Evolutionary conservation across 495 filamentous ascomycete genomes (phyloP).

Genomic region (Lentithecium fluviatile): DNA sequence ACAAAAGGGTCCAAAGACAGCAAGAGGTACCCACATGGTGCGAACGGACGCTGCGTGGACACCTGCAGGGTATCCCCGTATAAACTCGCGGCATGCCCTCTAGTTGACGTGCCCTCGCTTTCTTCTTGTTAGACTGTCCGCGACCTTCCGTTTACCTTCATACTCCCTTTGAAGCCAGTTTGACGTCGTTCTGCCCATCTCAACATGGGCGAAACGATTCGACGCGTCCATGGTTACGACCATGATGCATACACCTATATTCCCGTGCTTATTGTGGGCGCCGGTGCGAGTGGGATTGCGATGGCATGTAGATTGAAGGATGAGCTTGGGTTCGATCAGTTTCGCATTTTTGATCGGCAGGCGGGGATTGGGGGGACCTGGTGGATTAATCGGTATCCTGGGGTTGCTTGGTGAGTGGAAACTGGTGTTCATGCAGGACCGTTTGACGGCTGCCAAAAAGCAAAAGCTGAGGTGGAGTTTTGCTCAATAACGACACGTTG

Average conservation of each 20-base stretch:
- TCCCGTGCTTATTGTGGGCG: constrained; percentile 56
- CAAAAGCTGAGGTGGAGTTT: too few species aligned
- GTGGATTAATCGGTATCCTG: constrained; percentile 67
- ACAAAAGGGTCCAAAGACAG: too few species aligned
- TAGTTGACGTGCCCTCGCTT: too few species aligned
- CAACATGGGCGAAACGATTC: constrained; percentile 42
- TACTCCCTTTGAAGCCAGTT: not conserved
- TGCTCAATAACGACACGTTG: too few species aligned
- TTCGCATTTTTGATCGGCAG: constrained; percentile 64
- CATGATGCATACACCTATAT: constrained; percentile 57
- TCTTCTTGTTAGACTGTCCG: too few species aligned
- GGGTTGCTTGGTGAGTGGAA: constrained; percentile 50
- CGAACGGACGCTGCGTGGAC: too few species aligned
- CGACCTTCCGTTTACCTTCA: not conserved
- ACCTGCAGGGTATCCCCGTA: too few species aligned
- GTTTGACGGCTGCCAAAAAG: too few species aligned
- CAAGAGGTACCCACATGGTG: too few species aligned
- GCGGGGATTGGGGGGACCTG: constrained; percentile 66
- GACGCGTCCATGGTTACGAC: constrained; percentile 49
- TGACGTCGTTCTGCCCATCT: too few species aligned
- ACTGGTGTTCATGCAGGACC: too few species aligned
- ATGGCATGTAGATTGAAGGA: constrained; percentile 63
- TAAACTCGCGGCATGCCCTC: too few species aligned
- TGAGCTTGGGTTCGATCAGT: constrained; percentile 59
- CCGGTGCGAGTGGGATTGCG: constrained; percentile 66